phyloP scores from a whole-genome alignment of 441 rosid species.

The Populus hybrid region DNA sequence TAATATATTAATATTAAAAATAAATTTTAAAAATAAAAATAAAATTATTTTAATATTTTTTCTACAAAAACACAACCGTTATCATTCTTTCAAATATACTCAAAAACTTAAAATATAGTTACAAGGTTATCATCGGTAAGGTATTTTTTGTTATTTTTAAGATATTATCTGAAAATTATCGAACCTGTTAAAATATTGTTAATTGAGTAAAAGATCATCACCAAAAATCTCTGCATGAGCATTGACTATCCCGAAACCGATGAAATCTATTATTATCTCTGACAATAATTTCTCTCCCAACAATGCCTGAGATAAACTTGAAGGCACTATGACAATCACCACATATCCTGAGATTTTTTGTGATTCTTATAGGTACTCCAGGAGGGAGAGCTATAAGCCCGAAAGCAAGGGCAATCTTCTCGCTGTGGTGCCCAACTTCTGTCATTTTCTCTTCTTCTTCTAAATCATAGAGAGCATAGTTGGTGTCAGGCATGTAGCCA shows the following conservation, averaged over 20 bases:
- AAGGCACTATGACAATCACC: conserved; percentile 87
- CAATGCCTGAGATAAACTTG: conserved; percentile 59
- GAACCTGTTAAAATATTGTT: neutral
- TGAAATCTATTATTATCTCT: conserved; percentile 85
- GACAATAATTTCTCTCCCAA: conserved; percentile 66
- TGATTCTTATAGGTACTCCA: conserved; percentile 72
- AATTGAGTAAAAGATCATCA: conserved; percentile 12
- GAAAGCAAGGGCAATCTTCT: conserved; percentile 85
- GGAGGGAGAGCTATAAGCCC: conserved; percentile 61
- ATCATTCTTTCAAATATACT: too few relatives aligned
- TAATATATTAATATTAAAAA: too few relatives aligned
- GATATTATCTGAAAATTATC: too few relatives aligned
- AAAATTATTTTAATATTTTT: too few relatives aligned
- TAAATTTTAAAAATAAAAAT: too few relatives aligned
- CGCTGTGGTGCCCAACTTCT: conserved; percentile 79
- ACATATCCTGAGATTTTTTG: conserved; percentile 84
- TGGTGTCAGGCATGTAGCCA: conserved; percentile 64
- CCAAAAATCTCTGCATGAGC: conserved; percentile 85
- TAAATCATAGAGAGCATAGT: conserved; percentile 63
- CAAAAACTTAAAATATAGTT: too few relatives aligned
- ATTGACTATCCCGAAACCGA: conserved; percentile 47
- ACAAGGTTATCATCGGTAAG: too few relatives aligned
- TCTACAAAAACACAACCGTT: accelerated
- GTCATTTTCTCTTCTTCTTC: conserved; percentile 85
- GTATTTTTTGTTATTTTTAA: too few relatives aligned